Base-by-base conservation (phyloP, 768 basidiomycete species). In the Suillus sp. region DNA sequence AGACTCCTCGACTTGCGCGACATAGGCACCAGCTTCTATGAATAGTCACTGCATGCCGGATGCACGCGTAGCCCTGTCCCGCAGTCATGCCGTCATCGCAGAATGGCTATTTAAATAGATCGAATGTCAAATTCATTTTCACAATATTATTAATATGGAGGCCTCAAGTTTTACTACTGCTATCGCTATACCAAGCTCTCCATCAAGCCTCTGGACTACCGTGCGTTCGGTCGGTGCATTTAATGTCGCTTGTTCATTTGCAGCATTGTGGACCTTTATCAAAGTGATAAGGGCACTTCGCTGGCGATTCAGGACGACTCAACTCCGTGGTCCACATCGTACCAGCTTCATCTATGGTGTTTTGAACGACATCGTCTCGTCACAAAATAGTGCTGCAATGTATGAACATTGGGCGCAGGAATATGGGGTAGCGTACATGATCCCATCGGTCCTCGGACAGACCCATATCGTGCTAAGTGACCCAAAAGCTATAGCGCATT, bases 401-500 rank as follows among this genome's bases (percentile, higher is more conserved):
- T 80, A 77, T 63, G 82, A 83, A 58, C 55, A 71, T 5, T 86
- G 85, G 85, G 73, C 74, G 1, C 64, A 66, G 6, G 65, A 79
- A 50, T 83, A 83, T 59, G 85, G 85, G 5, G 64, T 78, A 2
- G 81, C 78, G 0, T 86, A 70, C 66, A 57, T 68, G 16, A 66
- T 84, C 11, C 80, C 82, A 0, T 69, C 69, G 7, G 67, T 69
- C 1, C 64, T 83, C 11, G 81, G 81, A 1, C 68, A 74, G 2
- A 70, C 64, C 4, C 65, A 69, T 7, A 65, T 83, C 22, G 66
- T 81, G 1, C 67, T 84, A 11, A 72, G 75, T 58, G 82, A 83
- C 63, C 79, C 80, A 2, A 83, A 79, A 68, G 83, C 85, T 0
- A 72, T 81, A 32, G 73, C 78, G 1, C 83, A 86, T 66, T 81